A percentile compares a stretch with the other conserved stretches of the same genome.
These are phyloP conservation scores for Chaetomidium leptoderma DNA, from an alignment of 495 filamentous ascomycete species.

Conservation along the genomic window DNA sequence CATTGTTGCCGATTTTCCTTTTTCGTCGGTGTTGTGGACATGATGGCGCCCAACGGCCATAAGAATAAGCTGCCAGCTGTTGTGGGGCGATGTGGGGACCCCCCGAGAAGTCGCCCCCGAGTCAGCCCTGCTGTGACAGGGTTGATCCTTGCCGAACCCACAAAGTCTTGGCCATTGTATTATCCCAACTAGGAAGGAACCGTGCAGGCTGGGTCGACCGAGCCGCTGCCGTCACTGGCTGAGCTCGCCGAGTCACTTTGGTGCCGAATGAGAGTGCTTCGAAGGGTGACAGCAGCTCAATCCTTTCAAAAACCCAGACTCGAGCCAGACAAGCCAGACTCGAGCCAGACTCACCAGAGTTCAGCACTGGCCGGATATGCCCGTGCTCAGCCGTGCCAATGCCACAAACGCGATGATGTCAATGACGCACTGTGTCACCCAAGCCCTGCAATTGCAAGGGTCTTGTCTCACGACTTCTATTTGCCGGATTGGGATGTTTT, in stretches of 20 bases:
- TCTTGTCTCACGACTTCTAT: background rate
- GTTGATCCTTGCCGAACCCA: background rate
- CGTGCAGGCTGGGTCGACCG: background rate
- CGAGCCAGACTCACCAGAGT: too few relatives aligned
- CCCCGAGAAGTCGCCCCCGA: background rate
- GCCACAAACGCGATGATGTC: too few relatives aligned
- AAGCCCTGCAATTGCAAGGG: too few relatives aligned
- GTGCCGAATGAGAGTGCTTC: background rate
- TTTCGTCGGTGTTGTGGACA: background rate
- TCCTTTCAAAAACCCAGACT: too few relatives aligned
- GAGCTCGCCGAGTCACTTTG: too few relatives aligned
- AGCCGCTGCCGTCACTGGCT: background rate
- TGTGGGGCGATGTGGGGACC: background rate
- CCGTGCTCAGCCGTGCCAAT: too few relatives aligned
- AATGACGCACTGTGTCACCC: too few relatives aligned
- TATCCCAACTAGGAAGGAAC: conserved; percentile 10
- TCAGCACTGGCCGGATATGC: too few relatives aligned
- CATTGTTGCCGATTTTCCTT: conserved; percentile 8
- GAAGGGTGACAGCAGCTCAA: too few relatives aligned
- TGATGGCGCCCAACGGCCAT: background rate
- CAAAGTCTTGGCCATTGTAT: conserved; percentile 13
- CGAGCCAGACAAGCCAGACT: too few relatives aligned
- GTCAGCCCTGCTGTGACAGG: conserved; percentile 9
- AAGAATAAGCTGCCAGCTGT: background rate
- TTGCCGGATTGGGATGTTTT: background rate